Conservation (phyloP, 75 land plant species). For the Selaginella tamariscina region DNA sequence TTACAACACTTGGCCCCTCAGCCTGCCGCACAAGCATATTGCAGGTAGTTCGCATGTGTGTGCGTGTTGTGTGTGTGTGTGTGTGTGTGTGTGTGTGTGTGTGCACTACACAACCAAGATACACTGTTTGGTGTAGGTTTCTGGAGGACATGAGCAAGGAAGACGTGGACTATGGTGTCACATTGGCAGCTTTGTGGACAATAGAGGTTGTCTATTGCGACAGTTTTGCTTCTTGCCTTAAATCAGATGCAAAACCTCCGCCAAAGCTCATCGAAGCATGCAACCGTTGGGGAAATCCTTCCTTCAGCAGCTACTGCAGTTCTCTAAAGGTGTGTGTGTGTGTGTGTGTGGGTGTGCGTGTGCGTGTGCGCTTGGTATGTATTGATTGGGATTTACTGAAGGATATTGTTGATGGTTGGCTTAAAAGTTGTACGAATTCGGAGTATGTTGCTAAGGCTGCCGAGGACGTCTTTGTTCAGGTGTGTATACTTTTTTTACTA, state of each 20-base stretch:
- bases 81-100: slow-evolving; percentile 49
- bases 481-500: not conserved
- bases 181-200: slow-evolving; percentile 64
- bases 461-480: slow-evolving; percentile 13
- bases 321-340: slow-evolving; percentile 55
- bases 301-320: slow-evolving; percentile 45
- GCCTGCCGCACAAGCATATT: slow-evolving; percentile 38
- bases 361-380: too few relatives aligned
- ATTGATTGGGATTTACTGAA: too few relatives aligned
- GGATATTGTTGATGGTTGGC: slow-evolving; percentile 46
- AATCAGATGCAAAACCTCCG: slow-evolving; percentile 48
- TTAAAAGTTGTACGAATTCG: slow-evolving; percentile 31
- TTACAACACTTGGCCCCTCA: slow-evolving; percentile 24
- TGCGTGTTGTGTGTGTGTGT: not conserved
- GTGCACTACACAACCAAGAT: slow-evolving; percentile 33
- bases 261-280: slow-evolving; percentile 53
- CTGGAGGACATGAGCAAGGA: slow-evolving; percentile 39
- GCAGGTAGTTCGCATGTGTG: slow-evolving; percentile 38
- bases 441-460: slow-evolving; percentile 37
- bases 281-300: slow-evolving; percentile 71
- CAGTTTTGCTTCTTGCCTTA: slow-evolving; percentile 63
- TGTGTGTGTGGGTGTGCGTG: too few relatives aligned
- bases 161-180: slow-evolving; percentile 43
- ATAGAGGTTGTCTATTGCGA: slow-evolving; percentile 72
- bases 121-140: slow-evolving; percentile 54